These are phyloP conservation scores for Phytophthora hibernalis DNA, from an alignment of 352 stramenopile species.

Conservation along the genomic window DNA sequence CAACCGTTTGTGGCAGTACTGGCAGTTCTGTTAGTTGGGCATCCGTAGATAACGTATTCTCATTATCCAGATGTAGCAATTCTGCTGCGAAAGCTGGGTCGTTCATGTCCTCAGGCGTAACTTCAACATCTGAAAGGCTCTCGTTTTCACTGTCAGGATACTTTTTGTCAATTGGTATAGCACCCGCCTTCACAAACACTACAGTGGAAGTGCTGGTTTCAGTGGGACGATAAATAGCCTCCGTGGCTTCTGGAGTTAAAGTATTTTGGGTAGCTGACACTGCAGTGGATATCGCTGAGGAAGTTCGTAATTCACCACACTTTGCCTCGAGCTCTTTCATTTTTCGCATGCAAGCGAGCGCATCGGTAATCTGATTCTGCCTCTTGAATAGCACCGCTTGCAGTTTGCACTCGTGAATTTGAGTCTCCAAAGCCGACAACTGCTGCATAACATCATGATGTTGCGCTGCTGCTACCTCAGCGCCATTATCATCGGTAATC, in stretches of 20 bases:
- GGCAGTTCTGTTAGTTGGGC: not conserved
- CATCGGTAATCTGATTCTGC: conserved; percentile 59
- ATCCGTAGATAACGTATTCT: not conserved
- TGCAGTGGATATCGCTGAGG: not conserved
- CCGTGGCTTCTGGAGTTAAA: not conserved
- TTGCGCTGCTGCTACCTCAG: not conserved
- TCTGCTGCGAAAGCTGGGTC: conserved; percentile 60
- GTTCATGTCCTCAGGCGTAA: conserved; percentile 67
- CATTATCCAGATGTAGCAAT: conserved; percentile 41
- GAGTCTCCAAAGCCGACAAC: conserved; percentile 42
- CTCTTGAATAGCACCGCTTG: conserved; percentile 64
- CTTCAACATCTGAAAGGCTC: conserved; percentile 48
- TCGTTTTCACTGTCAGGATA: conserved; percentile 21
- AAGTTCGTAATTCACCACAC: conserved; percentile 25
- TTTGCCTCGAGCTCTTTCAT: conserved; percentile 65
- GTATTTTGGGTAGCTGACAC: not conserved
- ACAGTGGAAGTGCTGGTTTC: conserved; percentile 11
- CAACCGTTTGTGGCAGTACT: not conserved
- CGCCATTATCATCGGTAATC: conserved; percentile 26
- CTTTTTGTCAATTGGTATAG: conserved; percentile 3
- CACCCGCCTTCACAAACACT: conserved; percentile 23
- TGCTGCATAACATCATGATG: conserved; percentile 23
- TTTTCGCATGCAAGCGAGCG: conserved; percentile 61
- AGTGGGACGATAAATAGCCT: conserved; percentile 2
- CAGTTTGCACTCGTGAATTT: conserved; percentile 60